Percentiles rank a stretch among this genome's conserved stretches.
These are phyloP conservation scores for Atalantia buxifolia DNA, from an alignment of 345 rosid genomes.

Conservation along the genomic window DNA sequence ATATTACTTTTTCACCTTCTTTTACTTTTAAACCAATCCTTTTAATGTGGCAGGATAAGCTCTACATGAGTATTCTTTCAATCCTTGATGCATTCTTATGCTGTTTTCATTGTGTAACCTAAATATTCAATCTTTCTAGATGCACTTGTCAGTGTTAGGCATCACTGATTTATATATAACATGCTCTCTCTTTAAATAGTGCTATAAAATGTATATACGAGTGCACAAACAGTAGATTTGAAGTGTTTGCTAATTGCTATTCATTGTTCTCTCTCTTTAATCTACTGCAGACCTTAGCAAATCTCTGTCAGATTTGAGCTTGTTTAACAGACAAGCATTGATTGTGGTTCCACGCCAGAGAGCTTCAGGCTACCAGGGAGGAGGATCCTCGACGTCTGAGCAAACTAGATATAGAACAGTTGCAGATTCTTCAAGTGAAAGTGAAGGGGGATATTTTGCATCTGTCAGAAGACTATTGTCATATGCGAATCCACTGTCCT, in stretches of 20 bases:
- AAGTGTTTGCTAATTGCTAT: background rate
- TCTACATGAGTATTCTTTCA: background rate
- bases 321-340: slow-evolving; percentile 81
- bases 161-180: background rate
- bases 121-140: background rate
- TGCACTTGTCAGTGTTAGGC: background rate
- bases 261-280: background rate
- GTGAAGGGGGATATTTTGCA: slow-evolving; percentile 65
- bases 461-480: slow-evolving; percentile 51
- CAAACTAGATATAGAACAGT: slow-evolving; percentile 18
- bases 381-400: slow-evolving; percentile 33
- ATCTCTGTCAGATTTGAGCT: slow-evolving; percentile 66
- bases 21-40: background rate
- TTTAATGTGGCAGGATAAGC: background rate
- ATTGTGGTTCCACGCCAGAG: slow-evolving; percentile 61
- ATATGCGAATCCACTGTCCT: slow-evolving; percentile 74
- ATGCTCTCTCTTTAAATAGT: background rate
- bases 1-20: background rate
- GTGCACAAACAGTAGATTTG: background rate
- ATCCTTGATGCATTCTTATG: background rate
- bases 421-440: slow-evolving; percentile 31
- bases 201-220: background rate
- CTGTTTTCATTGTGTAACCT: background rate
- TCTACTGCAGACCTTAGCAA: slow-evolving; percentile 60
- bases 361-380: slow-evolving; percentile 34